Evolutionary conservation across 768 basidiomycete genomes (phyloP), one percentile per base, ranked within the genome.

Genomic region (Phlebiopsis flavidoalba): DNA sequence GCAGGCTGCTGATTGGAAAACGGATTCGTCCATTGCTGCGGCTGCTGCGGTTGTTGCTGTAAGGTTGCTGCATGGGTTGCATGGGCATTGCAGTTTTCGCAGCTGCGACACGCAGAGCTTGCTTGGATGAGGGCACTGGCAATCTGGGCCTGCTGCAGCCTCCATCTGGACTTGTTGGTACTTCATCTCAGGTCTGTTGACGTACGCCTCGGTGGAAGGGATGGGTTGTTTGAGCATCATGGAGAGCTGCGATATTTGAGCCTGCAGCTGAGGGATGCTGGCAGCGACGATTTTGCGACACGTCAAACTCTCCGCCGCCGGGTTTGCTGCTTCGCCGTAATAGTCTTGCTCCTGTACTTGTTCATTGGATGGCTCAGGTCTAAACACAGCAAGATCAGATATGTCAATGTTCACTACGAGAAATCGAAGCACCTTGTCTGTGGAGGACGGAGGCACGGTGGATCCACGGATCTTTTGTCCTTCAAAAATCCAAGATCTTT

Each of bases 121-220:
- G 66, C 65, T 51, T 70, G 67, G 60, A 70, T 67, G 12, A 68
- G 64, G 21, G 72, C 86, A 15, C 88, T 76, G 19, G 93, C 80
- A 21, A 87, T 80, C 67, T 92, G 90, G 26, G 91, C 88, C 67
- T 92, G 89, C 69, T 85, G 81, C 7, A 94, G 81, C 64, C n/a
- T 92, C 86, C 67, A 89, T 83, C 66, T 91, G 88, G 49, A 90
- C 77, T 67, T 91, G 86, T 58, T 90, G 87, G 67, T 90, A 83
- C 71, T 95, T 89, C 79, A 89, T 84, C 74, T 93, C 87, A n/a
- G 17, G 91, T 88, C 63, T 87, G 85, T 69, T 87, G 88, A 36
- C 91, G 87, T 48, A 89, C 87, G 54, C 84, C 83, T n/a, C 22
- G 75, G 73, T 1, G 91, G 89, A 7, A 95, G 76, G 8, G 84